Conservation (phyloP, 192 early-diverging fungal genomes). For the Haplosporangium gracile region DNA sequence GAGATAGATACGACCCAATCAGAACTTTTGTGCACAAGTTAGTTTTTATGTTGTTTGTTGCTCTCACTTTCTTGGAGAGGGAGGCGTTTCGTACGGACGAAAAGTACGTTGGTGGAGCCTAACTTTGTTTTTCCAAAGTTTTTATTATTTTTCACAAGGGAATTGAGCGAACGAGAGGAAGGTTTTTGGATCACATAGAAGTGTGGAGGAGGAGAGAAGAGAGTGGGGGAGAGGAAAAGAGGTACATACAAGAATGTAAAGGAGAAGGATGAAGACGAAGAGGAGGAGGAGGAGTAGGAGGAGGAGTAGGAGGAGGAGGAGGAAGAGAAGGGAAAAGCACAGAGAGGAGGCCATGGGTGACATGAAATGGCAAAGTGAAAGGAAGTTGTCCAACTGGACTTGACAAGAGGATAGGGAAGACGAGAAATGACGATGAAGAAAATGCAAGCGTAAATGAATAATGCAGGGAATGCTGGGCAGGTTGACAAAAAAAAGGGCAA, state of each 20-base stretch:
- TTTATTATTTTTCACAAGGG: slow-evolving; percentile 8
- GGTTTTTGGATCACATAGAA: neutral
- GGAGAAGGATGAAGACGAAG: neutral
- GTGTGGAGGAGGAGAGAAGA: neutral
- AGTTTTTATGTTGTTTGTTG: neutral
- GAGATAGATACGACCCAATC: neutral
- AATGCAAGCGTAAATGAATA: neutral
- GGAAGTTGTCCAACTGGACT: neutral
- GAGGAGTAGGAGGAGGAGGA: neutral
- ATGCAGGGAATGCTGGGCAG: neutral
- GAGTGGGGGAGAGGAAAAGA: neutral
- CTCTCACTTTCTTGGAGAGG: neutral
- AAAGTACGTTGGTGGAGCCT: neutral
- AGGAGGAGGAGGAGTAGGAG: neutral
- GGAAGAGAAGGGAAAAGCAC: too few relatives aligned
- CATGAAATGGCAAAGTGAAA: slow-evolving; percentile 1
- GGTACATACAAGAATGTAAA: neutral
- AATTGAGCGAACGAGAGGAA: too few relatives aligned
- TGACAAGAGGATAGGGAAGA: neutral
- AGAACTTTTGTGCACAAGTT: neutral
- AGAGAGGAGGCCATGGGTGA: neutral
- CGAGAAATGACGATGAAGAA: neutral
- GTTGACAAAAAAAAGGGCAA: neutral
- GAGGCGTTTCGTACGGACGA: neutral
- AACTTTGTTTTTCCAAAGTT: neutral